Conservation (phyloP, 768 basidiomycete species). For the Mycena metata region DNA sequence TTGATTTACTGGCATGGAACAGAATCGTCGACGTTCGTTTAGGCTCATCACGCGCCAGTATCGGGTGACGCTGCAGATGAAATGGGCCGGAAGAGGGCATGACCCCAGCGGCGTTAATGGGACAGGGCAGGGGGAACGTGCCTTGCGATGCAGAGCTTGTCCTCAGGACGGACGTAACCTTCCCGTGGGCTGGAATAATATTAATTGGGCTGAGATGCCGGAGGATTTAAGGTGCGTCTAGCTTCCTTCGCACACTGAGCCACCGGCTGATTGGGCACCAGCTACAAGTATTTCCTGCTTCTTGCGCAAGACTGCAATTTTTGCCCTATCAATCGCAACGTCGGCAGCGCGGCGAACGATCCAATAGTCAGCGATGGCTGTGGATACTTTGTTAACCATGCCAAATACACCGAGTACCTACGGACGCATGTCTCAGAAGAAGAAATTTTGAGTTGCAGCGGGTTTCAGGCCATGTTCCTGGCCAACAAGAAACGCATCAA, state of each 20-base stretch:
- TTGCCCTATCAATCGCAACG: background rate
- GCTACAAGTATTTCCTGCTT: conserved; percentile 6
- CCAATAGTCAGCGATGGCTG: conserved; percentile 5
- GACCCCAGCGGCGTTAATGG: background rate
- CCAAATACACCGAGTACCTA: background rate
- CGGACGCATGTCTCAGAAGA: conserved; percentile 4
- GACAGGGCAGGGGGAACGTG: background rate
- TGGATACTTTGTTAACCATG: conserved; percentile 1
- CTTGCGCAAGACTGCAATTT: conserved; percentile 12
- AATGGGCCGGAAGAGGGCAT: background rate
- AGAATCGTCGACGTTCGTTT: conserved; percentile 17
- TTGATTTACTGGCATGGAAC: background rate
- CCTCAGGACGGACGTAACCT: background rate
- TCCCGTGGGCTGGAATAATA: background rate
- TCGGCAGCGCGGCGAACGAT: background rate
- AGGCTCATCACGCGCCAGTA: conserved; percentile 8
- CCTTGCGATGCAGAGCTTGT: background rate
- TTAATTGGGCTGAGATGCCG: conserved; percentile 7
- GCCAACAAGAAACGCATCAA: conserved; percentile 15
- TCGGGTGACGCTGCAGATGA: background rate
- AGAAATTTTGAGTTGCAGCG: conserved; percentile 16
- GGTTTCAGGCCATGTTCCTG: conserved; percentile 25
- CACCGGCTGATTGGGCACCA: background rate
- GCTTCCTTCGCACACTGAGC: too few relatives aligned
- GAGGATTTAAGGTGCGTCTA: conserved; percentile 7